Base-by-base conservation (phyloP, 257 asterid genomes). In the Gynochthodes officinalis region DNA sequence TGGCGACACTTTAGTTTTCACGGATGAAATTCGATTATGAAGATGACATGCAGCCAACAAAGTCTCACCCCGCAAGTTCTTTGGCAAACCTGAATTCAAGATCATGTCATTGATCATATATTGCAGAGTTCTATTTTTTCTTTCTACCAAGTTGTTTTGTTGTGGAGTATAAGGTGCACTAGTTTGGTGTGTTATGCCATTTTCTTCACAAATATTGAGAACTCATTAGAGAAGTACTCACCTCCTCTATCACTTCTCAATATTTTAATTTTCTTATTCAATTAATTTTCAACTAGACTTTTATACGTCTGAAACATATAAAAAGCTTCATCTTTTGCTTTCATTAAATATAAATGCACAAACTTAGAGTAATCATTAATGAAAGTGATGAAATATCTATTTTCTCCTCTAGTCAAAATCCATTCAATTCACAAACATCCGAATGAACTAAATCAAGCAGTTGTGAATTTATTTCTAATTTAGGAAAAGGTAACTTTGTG, bases 371-470 rank as follows among this genome's bases (percentile, higher is more conserved):
- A 7, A 19, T 53, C 49, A 69, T 50, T 33, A 0, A 69, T 52
- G 37, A 69, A 69, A 15, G 50, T 69, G 8, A 52, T 8, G 8
- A 54, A 70, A 21, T 54, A 35, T 21, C 18, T 35, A 1, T 57
- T 57, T 0, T 37, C 57, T 0, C 27, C 42, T 57, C 55, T 71
- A 57, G 28, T 57, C 13, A 37, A 4, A 23, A 2, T 8, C 28
- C 27, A 71, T 55, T 42, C 9, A 73, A 4, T 50, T 72, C 52
- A 70, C 53, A 70, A n/a, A 70, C 58, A 25, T 70, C 55, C 5
- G 54, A 33, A 42, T 55, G 66, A 4, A 54, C 25, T 27, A 70
- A 12, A 5, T 70, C 66, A 54, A 71, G 28, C 16, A 69, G 19
- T 23, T 33, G 7, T 15, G 63, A 10, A 53, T n/a, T 69, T 50